Evolutionary conservation across 2,329 filamentous ascomycete species (phyloP), one percentile per base, ranked within the genome.

Genomic region (Alternaria postmessia): DNA sequence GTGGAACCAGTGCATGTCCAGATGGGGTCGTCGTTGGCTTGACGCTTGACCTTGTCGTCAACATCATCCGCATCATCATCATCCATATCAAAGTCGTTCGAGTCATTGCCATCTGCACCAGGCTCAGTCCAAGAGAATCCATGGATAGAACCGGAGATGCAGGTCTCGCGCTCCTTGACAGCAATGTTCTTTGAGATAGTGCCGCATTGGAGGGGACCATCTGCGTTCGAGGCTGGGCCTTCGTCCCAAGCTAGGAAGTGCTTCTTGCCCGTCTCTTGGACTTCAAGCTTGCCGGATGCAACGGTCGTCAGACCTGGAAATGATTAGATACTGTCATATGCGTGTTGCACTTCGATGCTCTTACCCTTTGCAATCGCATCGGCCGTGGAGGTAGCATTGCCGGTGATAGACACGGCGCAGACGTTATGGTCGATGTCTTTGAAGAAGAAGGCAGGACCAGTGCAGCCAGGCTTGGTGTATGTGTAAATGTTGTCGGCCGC

Each of bases 401-500:
- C 34, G 24, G 34, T 47, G 42, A 43, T 54, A 6, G 51, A n/a
- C 4, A 59, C 12, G 11, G 56, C 56, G 42, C 51, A 59, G 34
- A 54, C 20, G 41, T 59, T 54, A 14, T 54, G 51, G n/a, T 43
- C 34, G 20, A 59, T 49, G 42, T 59, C 51, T 9, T 54, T 54
- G 43, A 54, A 54, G 42, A 54, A 43, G 26, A 48, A 41, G 34
- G 47, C 42, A 2, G 22, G 12, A 7, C 56, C 51, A 3, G 3
- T 32, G 34, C 51, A 59, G 14, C 51, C 51, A 4, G 22, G n/a
- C 22, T 42, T 18, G 18, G 42, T 41, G 42, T 54, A 59, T 5
- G 56, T 59, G 34, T 59, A 59, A 18, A 59, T 48, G 42, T 59
- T 54, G 49, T 54, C 51, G 14, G 51, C 51, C 5, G 34, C 28